Evolutionary conservation across 768 basidiomycete genomes (phyloP), one percentile per base, ranked within the genome.

Genomic region (Kwoniella dendrophila): DNA sequence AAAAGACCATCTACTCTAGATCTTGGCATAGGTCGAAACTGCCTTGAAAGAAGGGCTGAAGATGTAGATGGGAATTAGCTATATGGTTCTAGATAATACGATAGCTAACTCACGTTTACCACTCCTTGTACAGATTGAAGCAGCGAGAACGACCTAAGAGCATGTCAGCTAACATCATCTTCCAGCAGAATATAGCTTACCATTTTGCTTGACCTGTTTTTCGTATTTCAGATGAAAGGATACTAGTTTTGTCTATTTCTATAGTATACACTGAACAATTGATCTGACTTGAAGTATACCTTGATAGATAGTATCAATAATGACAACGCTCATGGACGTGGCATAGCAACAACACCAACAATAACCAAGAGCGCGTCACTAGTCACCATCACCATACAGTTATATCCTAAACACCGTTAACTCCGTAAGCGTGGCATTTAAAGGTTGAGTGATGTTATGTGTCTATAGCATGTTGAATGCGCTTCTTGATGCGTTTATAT

Each of bases 1-100:
- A 99, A 87, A 32, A 99, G 87, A 44, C 92, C 90, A 80, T 98
- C 95, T 72, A 99, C 92, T 56, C 95, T 85, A 0, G 92, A 86
- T 57, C 90, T 86, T 20, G 92, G 86, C 86, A 99, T 90, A 14
- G 77, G 74, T 64, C 92, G 86, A 77, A 98, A 98, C 74, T 97
- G 94, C 64, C 96, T 89, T 65, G 94, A 97, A 66, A 98, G 86
- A 22, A 99, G 89, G 69, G 92, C 95, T 97, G 69, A 49, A 44
- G 51, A 27, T 48, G 43, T 41, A 22, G 27, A 41, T 38, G 8
- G n/a, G 30, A 66, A 10, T 64, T 48, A 56, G 56, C 56, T 58
- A 56, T n/a, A n/a, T 45, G 18, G 2, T 27, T 51, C 3, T 59
- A 64, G n/a, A 63, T 52, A n/a, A 22, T 1, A 48, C 22, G 2